phyloP scores from a whole-genome alignment of 305 asterid species.

The Fraxinus latifolia region DNA sequence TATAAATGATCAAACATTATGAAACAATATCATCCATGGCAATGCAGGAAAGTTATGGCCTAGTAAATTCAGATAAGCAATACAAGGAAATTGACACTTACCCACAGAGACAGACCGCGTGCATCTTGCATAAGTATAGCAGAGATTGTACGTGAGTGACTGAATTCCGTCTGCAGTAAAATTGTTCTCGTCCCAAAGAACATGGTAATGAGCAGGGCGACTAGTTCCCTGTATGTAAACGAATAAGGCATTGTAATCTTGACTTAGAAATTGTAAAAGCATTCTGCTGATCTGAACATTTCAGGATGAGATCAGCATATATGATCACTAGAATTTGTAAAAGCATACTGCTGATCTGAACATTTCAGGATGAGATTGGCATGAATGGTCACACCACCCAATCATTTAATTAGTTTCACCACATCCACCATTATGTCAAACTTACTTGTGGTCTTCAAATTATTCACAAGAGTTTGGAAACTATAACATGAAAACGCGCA shows the following conservation, averaged over 20 bases:
- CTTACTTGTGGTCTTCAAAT: background rate
- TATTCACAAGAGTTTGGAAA: background rate
- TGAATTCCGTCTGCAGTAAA: conserved; percentile 95
- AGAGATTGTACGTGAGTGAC: conserved; percentile 87
- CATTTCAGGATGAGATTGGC: background rate
- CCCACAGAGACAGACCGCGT: conserved; percentile 97
- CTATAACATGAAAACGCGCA: background rate
- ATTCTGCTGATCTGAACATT: background rate
- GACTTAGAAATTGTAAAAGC: background rate
- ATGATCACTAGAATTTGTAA: background rate
- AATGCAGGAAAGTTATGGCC: background rate
- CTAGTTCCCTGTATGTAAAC: conserved; percentile 72
- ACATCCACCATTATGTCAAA: background rate
- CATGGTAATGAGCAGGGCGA: conserved; percentile 98
- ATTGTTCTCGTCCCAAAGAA: conserved; percentile 96
- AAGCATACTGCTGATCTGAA: background rate
- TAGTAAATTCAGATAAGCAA: background rate
- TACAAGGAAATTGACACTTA: conserved; percentile 28
- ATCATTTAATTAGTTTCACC: background rate
- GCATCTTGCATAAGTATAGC: conserved; percentile 96
- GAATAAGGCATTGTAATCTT: background rate
- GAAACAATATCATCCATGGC: background rate
- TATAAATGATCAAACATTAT: background rate
- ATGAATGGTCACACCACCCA: background rate
- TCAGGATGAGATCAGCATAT: too few species aligned